phyloP scores from a whole-genome alignment of 148 eudicot genomes.

The Rhododendron kiyosumense region DNA sequence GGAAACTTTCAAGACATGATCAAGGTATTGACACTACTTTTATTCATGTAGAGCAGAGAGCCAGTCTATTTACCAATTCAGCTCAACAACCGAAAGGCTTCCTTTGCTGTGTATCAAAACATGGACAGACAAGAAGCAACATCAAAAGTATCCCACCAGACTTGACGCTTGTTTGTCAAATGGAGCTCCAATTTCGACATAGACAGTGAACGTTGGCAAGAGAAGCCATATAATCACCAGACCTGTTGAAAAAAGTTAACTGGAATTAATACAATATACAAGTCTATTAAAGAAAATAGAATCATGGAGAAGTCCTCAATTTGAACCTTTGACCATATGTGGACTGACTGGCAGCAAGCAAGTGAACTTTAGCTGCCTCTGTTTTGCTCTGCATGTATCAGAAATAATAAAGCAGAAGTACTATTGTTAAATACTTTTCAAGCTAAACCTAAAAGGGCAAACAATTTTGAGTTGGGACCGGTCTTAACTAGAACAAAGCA shows the following conservation, averaged over 20 bases:
- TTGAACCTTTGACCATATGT: constrained; percentile 71
- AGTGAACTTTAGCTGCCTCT: constrained; percentile 55
- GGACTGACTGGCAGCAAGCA: constrained; percentile 61
- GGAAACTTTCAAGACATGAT: neutral
- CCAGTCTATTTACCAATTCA: neutral
- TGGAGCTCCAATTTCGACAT: constrained; percentile 68
- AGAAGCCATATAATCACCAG: constrained; percentile 92
- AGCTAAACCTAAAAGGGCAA: neutral
- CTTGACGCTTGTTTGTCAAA: neutral
- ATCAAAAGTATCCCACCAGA: neutral
- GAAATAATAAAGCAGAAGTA: neutral
- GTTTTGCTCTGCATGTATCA: constrained; percentile 40
- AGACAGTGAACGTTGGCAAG: constrained; percentile 75
- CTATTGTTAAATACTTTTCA: neutral
- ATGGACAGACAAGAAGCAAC: neutral
- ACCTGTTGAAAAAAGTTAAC: constrained; percentile 35
- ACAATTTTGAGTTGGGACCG: neutral
- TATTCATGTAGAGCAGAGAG: neutral
- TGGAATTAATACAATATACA: neutral
- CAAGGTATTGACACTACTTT: neutral
- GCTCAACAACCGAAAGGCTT: neutral
- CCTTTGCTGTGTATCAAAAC: neutral
- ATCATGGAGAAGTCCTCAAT: neutral
- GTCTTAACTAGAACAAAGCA: neutral
- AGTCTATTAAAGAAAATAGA: neutral